These are phyloP conservation scores for Capsicum pubescens DNA, from an alignment of 257 asterid species.

Conservation along the genomic window DNA sequence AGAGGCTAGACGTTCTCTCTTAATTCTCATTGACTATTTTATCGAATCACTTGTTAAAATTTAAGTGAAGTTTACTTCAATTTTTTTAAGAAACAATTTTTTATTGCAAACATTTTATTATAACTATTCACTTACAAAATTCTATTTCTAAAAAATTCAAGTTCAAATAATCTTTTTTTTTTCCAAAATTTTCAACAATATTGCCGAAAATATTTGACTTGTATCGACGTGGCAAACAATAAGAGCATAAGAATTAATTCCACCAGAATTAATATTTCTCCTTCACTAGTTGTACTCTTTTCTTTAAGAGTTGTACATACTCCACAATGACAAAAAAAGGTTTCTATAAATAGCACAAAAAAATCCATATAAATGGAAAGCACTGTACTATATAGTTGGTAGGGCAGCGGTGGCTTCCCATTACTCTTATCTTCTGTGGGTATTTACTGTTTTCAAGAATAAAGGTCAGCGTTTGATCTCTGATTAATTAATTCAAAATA, in stretches of 20 bases:
- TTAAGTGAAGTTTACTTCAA: too few relatives aligned
- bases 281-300: background rate
- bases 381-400: background rate
- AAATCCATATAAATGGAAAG: background rate
- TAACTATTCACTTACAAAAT: too few relatives aligned
- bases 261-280: accelerated
- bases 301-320: background rate
- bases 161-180: background rate
- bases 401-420: background rate
- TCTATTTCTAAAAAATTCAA: background rate
- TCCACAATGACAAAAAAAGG: background rate
- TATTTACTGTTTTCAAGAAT: background rate
- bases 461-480: background rate
- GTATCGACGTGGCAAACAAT: background rate
- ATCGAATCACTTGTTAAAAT: too few relatives aligned
- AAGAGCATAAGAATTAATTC: background rate
- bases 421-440: background rate
- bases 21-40: too few relatives aligned
- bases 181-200: too few relatives aligned
- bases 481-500: background rate
- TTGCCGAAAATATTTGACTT: background rate
- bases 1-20: too few relatives aligned
- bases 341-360: slow-evolving; percentile 9
- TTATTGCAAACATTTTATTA: too few relatives aligned
- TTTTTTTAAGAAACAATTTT: too few relatives aligned